These are phyloP conservation scores for Erodium trifolium DNA, from an alignment of 441 rosid species.

Conservation along the genomic window DNA sequence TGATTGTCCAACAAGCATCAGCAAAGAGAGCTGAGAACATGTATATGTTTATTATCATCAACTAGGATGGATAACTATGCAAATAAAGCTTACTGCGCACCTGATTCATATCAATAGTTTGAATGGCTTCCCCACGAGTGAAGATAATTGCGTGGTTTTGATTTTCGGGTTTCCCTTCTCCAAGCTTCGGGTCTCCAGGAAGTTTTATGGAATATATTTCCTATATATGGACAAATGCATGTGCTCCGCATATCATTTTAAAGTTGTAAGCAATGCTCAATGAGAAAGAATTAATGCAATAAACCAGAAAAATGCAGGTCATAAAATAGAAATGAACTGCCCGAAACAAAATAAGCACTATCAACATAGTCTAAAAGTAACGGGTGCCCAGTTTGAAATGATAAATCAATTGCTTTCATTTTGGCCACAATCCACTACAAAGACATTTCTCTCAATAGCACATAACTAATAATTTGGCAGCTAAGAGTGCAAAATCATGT, in stretches of 20 bases:
- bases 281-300: background rate
- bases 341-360: background rate
- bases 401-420: background rate
- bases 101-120: slow-evolving; percentile 99
- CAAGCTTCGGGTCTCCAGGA: slow-evolving; percentile 97
- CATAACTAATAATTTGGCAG: background rate
- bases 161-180: slow-evolving; percentile 99
- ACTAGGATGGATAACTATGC: slow-evolving; percentile 1
- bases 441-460: background rate
- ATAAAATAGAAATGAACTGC: slow-evolving; percentile 2
- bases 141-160: slow-evolving; percentile 96
- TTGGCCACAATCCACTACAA: background rate
- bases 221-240: slow-evolving; percentile 23
- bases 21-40: background rate
- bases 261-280: background rate
- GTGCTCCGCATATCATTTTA: background rate
- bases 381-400: background rate
- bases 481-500: too few relatives aligned
- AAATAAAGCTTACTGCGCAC: slow-evolving; percentile 21
- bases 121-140: slow-evolving; percentile 96
- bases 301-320: background rate
- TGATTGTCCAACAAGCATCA: too few relatives aligned
- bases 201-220: slow-evolving; percentile 87
- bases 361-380: background rate
- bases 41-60: background rate